A percentile compares a stretch with the other conserved stretches of the same genome.
These are phyloP conservation scores for Acacia pycnantha DNA, from an alignment of 331 rosid genomes.

Conservation along the genomic window DNA sequence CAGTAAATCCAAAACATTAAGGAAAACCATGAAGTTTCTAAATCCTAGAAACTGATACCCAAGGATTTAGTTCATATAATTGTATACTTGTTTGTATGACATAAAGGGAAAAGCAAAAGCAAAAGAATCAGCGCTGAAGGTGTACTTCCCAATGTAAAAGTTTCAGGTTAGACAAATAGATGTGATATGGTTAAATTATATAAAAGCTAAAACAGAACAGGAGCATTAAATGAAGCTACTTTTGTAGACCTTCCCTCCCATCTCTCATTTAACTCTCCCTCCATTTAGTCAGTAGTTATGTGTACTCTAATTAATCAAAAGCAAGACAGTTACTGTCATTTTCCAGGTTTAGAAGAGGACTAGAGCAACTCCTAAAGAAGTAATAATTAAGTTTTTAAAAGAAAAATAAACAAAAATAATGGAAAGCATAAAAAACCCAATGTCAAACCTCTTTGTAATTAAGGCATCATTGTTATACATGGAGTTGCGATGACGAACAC, in stretches of 20 bases:
- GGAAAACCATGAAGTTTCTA: background rate
- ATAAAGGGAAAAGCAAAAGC: slow-evolving; percentile 3
- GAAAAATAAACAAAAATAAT: background rate
- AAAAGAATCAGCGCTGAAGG: background rate
- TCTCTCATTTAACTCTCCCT: background rate
- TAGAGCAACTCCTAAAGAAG: background rate
- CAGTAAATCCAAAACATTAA: background rate
- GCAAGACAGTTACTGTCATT: slow-evolving; percentile 1
- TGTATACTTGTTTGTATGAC: background rate
- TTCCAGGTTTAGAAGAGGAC: slow-evolving; percentile 1
- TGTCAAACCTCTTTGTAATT: slow-evolving; percentile 65
- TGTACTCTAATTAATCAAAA: background rate
- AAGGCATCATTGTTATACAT: slow-evolving; percentile 79
- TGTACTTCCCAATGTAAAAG: background rate
- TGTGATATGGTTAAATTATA: background rate
- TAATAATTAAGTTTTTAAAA: background rate
- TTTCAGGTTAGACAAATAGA: background rate
- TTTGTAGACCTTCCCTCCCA: background rate
- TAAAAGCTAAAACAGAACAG: background rate
- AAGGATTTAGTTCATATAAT: background rate
- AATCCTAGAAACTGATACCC: background rate
- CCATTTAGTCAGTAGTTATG: background rate
- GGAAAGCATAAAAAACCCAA: slow-evolving; percentile 10
- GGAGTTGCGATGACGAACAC: slow-evolving; percentile 62
- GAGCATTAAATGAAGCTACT: background rate